These are phyloP conservation scores for Penicillium sp. DNA, from an alignment of 2,329 filamentous ascomycete genomes.

Conservation along the genomic window DNA sequence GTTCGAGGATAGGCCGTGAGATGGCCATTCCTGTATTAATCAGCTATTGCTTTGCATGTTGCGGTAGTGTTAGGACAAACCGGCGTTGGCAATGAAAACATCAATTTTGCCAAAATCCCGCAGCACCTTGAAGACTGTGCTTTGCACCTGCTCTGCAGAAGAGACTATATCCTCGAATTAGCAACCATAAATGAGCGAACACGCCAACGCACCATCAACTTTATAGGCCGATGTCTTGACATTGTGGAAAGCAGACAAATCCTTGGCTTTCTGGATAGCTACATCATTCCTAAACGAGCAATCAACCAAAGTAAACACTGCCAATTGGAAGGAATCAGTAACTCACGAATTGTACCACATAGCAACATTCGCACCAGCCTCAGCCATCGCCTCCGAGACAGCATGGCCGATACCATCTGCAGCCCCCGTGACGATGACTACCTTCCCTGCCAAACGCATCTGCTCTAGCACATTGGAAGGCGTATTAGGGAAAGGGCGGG, in stretches of 20 bases:
- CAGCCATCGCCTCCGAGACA: slow-evolving; percentile 1
- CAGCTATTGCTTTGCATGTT: not conserved
- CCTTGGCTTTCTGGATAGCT: slow-evolving; percentile 36
- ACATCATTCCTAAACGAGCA: slow-evolving; percentile 28
- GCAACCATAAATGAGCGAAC: not conserved
- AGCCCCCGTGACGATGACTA: not conserved
- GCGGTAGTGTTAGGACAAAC: slow-evolving; percentile 13
- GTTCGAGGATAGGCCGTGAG: slow-evolving; percentile 52
- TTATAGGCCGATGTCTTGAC: slow-evolving; percentile 42
- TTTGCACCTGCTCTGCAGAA: slow-evolving; percentile 34
- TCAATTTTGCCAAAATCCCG: slow-evolving; percentile 43
- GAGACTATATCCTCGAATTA: slow-evolving; percentile 33
- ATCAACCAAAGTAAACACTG: no score
- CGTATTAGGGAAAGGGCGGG: slow-evolving; percentile 1
- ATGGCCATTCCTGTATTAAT: slow-evolving; percentile 43
- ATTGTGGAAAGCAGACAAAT: slow-evolving; percentile 30
- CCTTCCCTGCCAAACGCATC: not conserved
- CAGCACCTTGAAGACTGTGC: slow-evolving; percentile 32
- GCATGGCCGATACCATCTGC: not conserved
- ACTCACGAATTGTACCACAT: slow-evolving; percentile 39
- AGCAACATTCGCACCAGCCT: slow-evolving; percentile 25
- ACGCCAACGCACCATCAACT: slow-evolving; percentile 32
- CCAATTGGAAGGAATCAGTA: not conserved
- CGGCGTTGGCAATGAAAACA: slow-evolving; percentile 43
- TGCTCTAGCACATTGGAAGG: not conserved